Evolutionary conservation across 164 flowering plant species (phyloP).

Genomic region (Vitis cinerea): DNA sequence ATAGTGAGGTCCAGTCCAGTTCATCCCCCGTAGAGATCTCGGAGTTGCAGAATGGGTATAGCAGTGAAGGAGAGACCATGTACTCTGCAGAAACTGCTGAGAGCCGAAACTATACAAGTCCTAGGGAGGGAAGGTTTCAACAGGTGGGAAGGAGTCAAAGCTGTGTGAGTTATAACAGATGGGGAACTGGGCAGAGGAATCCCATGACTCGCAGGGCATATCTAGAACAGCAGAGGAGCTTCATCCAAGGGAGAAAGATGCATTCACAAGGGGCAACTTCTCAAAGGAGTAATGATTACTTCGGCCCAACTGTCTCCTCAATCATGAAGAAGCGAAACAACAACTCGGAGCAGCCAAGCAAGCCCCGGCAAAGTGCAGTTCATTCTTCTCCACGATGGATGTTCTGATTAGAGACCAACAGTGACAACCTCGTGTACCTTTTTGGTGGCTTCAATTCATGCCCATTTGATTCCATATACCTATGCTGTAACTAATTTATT

Average conservation of each 20-base stretch:
- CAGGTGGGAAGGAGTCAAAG: conserved; percentile 93
- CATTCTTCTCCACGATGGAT: conserved; percentile 83
- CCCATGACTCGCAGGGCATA: conserved; percentile 37
- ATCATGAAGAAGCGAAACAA: conserved; percentile 81
- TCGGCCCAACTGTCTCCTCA: conserved; percentile 87
- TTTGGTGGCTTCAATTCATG: conserved; percentile 7
- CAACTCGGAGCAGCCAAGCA: conserved; percentile 42
- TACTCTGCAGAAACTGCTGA: conserved; percentile 98
- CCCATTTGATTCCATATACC: conserved; percentile 4
- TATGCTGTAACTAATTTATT: conserved; percentile 31
- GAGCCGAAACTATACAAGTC: conserved; percentile 81
- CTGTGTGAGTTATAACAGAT: conserved; percentile 78
- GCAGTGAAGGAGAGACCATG: conserved; percentile 93
- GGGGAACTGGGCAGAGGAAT: conserved; percentile 56
- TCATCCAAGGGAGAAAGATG: conserved; percentile 61
- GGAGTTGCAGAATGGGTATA: conserved; percentile 40
- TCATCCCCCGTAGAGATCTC: conserved; percentile 46
- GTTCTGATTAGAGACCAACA: conserved; percentile 37
- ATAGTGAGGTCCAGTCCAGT: conserved; percentile 71
- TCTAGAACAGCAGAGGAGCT: conserved; percentile 63
- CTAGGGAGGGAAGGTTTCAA: conserved; percentile 62
- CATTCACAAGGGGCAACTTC: conserved; percentile 74
- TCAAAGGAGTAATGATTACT: conserved; percentile 76
- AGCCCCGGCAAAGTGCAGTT: conserved; percentile 49
- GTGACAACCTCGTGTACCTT: conserved; percentile 8